phyloP scores from a whole-genome alignment of 2,329 filamentous ascomycete species.

The Aspergillus calidoustus region DNA sequence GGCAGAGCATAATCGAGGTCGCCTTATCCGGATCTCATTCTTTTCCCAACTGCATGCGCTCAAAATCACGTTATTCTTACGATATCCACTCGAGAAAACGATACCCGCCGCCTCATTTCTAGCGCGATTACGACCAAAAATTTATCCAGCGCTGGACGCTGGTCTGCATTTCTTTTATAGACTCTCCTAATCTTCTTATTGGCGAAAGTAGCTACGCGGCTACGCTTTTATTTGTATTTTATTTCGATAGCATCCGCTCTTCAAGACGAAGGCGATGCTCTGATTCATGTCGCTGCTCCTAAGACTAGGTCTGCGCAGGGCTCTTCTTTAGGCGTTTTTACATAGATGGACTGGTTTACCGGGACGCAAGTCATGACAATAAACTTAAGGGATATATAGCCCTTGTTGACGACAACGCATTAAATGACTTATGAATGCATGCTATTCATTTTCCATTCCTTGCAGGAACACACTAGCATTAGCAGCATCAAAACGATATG shows the following conservation, averaged over 20 bases:
- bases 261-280: background rate
- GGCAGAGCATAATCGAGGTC: constrained; percentile 32
- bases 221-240: constrained; percentile 9
- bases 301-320: background rate
- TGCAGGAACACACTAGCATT: background rate
- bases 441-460: background rate
- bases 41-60: background rate
- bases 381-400: background rate
- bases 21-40: background rate
- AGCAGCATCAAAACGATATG: background rate
- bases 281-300: background rate
- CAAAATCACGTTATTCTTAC: constrained; percentile 5
- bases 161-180: constrained; percentile 13
- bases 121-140: background rate
- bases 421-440: constrained; percentile 19
- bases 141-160: constrained; percentile 23
- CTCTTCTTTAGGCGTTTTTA: constrained; percentile 21
- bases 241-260: constrained; percentile 2
- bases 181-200: constrained; percentile 20
- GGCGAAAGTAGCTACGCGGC: constrained; percentile 5
- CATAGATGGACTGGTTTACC: constrained; percentile 22
- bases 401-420: background rate
- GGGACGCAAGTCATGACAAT: constrained; percentile 15
- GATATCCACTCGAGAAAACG: background rate
- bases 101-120: constrained; percentile 12